These are phyloP conservation scores for Allium cepa DNA, from an alignment of 106 monocot genomes.

Conservation along the genomic window DNA sequence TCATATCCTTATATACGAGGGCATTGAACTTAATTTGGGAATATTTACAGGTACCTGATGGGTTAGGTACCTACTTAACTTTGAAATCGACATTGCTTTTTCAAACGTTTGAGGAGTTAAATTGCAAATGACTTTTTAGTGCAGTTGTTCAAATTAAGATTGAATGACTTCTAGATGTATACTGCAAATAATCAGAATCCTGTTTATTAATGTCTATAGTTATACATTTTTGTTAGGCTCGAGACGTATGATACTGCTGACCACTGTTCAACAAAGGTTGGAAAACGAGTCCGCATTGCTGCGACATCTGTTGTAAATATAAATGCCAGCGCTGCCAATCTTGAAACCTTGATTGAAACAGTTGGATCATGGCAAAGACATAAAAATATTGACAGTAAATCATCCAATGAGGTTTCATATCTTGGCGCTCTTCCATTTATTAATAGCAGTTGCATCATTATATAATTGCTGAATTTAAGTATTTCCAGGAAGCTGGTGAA, in stretches of 20 bases:
- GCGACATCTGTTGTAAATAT: slow-evolving; percentile 64
- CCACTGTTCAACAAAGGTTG: slow-evolving; percentile 47
- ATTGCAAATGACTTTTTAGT: too few relatives aligned
- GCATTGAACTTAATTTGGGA: too few relatives aligned
- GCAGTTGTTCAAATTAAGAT: too few relatives aligned
- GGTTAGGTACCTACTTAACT: too few relatives aligned
- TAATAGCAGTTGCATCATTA: background rate
- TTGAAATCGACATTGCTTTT: too few relatives aligned
- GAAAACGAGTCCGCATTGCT: slow-evolving; percentile 76
- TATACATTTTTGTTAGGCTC: slow-evolving; percentile 36
- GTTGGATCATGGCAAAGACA: slow-evolving; percentile 67
- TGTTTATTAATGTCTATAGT: background rate
- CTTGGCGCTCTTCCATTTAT: background rate
- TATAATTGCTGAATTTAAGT: slow-evolving; percentile 11
- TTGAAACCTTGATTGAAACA: slow-evolving; percentile 62
- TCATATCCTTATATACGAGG: too few relatives aligned
- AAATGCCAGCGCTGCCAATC: slow-evolving; percentile 76
- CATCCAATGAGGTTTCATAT: slow-evolving; percentile 41
- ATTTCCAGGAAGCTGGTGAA: slow-evolving; percentile 49
- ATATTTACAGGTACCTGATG: too few relatives aligned
- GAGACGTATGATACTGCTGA: slow-evolving; percentile 74
- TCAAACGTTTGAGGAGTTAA: too few relatives aligned
- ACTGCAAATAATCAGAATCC: too few relatives aligned
- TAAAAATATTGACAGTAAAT: slow-evolving; percentile 38
- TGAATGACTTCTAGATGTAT: too few relatives aligned